Evolutionary conservation across 176 grass and related monocot species (phyloP).

Genomic region (Saccharum spontaneum): DNA sequence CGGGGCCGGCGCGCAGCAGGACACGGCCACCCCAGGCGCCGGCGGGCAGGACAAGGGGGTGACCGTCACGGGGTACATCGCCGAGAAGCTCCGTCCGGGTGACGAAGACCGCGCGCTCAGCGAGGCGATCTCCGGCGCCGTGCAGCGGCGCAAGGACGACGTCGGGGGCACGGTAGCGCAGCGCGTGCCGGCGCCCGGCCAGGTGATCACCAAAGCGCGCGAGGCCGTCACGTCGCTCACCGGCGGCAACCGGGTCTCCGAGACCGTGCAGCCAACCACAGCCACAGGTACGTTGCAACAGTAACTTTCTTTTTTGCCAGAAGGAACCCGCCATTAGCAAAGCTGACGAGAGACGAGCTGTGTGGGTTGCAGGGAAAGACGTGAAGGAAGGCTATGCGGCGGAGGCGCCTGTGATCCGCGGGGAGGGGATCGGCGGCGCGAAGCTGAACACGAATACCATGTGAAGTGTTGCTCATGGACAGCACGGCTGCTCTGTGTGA

Average conservation of each 20-base stretch:
- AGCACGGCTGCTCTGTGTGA: not conserved
- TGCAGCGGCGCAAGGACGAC: slow-evolving; percentile 56
- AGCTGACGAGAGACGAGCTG: not conserved
- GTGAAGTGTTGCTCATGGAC: not conserved
- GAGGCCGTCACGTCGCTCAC: slow-evolving; percentile 58
- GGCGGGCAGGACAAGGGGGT: slow-evolving; percentile 51
- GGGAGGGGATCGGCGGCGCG: not conserved
- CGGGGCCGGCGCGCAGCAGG: slow-evolving; percentile 3
- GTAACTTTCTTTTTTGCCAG: not conserved
- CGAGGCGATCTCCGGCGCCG: slow-evolving; percentile 55
- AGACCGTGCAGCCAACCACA: slow-evolving; percentile 30
- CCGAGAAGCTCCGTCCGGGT: slow-evolving; percentile 71
- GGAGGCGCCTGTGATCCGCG: slow-evolving; percentile 12
- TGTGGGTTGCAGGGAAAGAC: slow-evolving; percentile 4
- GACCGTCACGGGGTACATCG: slow-evolving; percentile 49
- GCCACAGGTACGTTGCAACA: not conserved
- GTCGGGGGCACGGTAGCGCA: slow-evolving; percentile 24
- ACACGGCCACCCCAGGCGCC: not conserved
- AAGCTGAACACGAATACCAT: slow-evolving; percentile 16
- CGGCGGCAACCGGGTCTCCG: slow-evolving; percentile 45
- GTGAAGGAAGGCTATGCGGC: not conserved
- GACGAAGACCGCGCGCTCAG: slow-evolving; percentile 69
- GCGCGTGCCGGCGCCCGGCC: slow-evolving; percentile 19
- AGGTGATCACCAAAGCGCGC: slow-evolving; percentile 43
- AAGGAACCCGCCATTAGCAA: not conserved